These are phyloP conservation scores for Candida awuae DNA, from an alignment of 805 yeast genomes.

Conservation along the genomic window DNA sequence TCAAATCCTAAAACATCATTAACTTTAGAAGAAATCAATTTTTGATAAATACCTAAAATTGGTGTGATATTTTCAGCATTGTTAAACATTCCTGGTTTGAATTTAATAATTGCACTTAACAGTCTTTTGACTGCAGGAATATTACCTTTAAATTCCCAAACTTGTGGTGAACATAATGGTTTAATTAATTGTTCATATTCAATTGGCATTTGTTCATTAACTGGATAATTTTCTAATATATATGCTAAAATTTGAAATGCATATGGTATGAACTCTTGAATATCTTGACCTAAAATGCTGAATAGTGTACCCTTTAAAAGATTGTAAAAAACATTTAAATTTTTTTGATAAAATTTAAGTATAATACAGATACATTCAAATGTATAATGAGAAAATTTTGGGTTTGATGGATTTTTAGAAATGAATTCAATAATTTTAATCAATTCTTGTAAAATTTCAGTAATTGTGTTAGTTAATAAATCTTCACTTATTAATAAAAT, in stretches of 20 bases:
- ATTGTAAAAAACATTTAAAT: constrained; percentile 36
- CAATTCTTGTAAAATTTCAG: constrained; percentile 53
- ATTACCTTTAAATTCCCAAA: constrained; percentile 92
- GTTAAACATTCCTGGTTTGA: constrained; percentile 36
- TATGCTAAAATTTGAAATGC: constrained; percentile 84
- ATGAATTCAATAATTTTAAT: constrained; percentile 62
- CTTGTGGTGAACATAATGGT: constrained; percentile 80
- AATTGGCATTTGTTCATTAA: constrained; percentile 45
- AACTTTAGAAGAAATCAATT: constrained; percentile 73
- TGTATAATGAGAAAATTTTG: constrained; percentile 81
- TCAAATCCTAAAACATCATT: constrained; percentile 84
- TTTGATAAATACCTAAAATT: constrained; percentile 92
- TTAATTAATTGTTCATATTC: constrained; percentile 58
- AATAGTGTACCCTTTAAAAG: constrained; percentile 61
- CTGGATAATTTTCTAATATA: constrained; percentile 56
- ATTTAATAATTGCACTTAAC: constrained; percentile 55
- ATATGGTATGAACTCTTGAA: constrained; percentile 91
- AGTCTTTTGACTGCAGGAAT: constrained; percentile 88
- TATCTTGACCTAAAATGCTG: constrained; percentile 66
- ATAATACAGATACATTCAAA: constrained; percentile 83
- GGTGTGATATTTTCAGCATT: constrained; percentile 49
- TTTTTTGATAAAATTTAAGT: constrained; percentile 40
- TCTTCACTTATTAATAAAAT: constrained; percentile 68
- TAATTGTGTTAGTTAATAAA: constrained; percentile 38
- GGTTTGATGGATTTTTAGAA: constrained; percentile 88